phyloP scores from a whole-genome alignment of 192 early-diverging fungal species.

The Backusella tuberculispora region DNA sequence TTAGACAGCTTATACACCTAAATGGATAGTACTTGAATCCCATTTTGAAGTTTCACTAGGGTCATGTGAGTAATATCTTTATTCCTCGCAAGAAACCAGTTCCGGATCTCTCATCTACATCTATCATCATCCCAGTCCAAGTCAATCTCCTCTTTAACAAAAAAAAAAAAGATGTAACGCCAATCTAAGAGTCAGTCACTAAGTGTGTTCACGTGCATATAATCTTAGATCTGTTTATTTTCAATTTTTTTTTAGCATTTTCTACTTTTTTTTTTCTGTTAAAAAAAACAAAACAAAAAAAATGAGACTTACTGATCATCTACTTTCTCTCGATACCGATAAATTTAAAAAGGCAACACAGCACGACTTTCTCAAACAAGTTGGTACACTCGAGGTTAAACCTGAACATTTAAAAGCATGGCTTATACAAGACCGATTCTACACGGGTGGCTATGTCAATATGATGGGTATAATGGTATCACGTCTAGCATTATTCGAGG shows the following conservation, averaged over 20 bases:
- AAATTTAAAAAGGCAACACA: constrained; percentile 30
- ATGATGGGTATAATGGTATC: constrained; percentile 28
- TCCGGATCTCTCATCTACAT: too few species aligned
- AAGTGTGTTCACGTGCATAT: neutral
- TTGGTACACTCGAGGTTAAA: constrained; percentile 13
- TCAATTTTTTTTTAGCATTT: too few species aligned
- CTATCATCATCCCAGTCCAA: too few species aligned
- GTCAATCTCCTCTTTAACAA: too few species aligned
- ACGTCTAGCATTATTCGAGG: constrained; percentile 11
- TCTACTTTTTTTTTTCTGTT: neutral
- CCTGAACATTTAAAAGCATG: constrained; percentile 26
- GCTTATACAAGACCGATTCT: constrained; percentile 30
- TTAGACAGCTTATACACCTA: too few species aligned
- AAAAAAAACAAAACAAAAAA: neutral
- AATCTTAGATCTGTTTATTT: too few species aligned
- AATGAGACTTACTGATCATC: constrained; percentile 28
- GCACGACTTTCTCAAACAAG: constrained; percentile 25
- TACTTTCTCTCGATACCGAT: constrained; percentile 25
- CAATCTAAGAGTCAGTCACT: neutral
- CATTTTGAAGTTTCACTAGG: too few species aligned
- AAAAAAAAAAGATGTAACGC: too few species aligned
- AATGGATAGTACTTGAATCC: too few species aligned
- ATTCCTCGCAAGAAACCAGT: too few species aligned
- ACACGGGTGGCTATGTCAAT: constrained; percentile 27
- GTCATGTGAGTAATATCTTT: too few species aligned